Conservation (phyloP, 306 rosid species). For the Crotalaria pallida region DNA sequence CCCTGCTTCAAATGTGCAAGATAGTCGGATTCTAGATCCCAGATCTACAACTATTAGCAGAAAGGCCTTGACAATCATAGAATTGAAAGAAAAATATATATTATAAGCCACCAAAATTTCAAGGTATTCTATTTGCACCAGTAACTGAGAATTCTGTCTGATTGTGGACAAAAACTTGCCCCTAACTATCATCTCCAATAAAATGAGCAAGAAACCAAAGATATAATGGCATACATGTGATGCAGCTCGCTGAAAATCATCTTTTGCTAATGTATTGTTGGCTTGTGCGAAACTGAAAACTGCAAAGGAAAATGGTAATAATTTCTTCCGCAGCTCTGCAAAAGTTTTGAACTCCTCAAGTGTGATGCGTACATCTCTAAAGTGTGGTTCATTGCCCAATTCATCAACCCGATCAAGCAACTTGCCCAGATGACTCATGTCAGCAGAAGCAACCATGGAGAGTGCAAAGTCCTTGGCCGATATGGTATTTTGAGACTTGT, state of each 20-base stretch:
- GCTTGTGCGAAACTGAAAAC: constrained; percentile 79
- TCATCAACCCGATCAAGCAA: constrained; percentile 62
- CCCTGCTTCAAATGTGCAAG: neutral
- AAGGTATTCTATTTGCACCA: neutral
- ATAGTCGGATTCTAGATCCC: neutral
- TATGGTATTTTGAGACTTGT: constrained; percentile 56
- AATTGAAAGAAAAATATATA: neutral
- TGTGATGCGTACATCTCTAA: constrained; percentile 52
- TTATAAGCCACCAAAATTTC: neutral
- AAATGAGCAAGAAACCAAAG: neutral
- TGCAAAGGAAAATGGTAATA: constrained; percentile 76
- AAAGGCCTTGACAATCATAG: neutral
- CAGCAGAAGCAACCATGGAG: constrained; percentile 93
- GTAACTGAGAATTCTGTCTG: neutral
- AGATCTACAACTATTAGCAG: neutral
- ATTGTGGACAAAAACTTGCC: neutral
- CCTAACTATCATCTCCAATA: neutral
- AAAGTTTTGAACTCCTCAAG: constrained; percentile 77
- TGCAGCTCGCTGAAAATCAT: constrained; percentile 87
- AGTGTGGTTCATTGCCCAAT: constrained; percentile 38
- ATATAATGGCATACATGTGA: constrained; percentile 45
- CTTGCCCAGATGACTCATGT: constrained; percentile 45
- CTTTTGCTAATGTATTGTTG: constrained; percentile 56
- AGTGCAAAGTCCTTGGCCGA: constrained; percentile 82
- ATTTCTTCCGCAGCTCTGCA: constrained; percentile 60